Base-by-base conservation (phyloP, 345 rosid species). In the Crucihimalaya himalaica region DNA sequence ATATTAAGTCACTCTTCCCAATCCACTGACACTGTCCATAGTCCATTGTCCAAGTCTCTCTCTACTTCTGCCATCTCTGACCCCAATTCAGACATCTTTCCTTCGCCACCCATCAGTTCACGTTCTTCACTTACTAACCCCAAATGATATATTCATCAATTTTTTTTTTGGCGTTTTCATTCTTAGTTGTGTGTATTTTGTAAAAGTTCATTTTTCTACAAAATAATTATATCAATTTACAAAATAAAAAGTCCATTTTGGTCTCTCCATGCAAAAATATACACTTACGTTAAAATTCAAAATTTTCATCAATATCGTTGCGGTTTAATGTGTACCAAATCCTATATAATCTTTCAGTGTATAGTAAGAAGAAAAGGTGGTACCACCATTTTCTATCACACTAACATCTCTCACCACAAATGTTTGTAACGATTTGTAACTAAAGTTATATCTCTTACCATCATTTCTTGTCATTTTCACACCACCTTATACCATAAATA, bases 1-100 rank as follows among this genome's bases (percentile, higher is more conserved):
- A 20, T 52, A 72, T 63, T 43, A 55, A 54, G 63, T 73, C 71
- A 73, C 71, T 54, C 77, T 73, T 63, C 71, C 71, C 77, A 32
- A 73, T 64, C 77, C 12, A 19, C 46, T 35, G 58, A 51, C 62
- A 29, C 69, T 55, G 63, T 6, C 48, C 14, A 23, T 23, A 4
- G 18, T 23, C 56, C 16, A 52, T 25, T 23, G 66, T 37, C 62
- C 37, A 29, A 42, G 18, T 46, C 75, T 52, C 70, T 54, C 50
- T 39, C 45, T 60, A 37, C 55, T 63, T 72, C 77, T 73, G 77
- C 64, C 50, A 73, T 63, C 28, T 55, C 71, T 73, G 71, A n/a
- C 5, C 58, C 50, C 58, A 45, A 7, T 73, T 65, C 77, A 65
- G 77, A 55, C 64, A 54, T 45, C 14, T 40, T 71, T 14, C 34